These are phyloP conservation scores for Chrysanthemum lavandulifolium DNA, from an alignment of 129 eudicot genomes.

Conservation along the genomic window DNA sequence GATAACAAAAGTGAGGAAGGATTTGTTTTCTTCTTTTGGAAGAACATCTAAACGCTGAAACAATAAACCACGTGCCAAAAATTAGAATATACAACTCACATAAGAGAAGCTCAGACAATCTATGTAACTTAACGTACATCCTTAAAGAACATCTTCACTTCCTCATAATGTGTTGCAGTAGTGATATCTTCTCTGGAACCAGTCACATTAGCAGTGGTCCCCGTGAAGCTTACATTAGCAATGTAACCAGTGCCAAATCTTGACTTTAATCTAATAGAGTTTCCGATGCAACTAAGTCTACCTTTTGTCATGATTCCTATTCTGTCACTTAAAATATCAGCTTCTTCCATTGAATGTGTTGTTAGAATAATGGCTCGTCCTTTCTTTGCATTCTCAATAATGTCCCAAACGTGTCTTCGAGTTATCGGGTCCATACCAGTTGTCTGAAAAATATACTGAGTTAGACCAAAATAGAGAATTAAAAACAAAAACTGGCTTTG, in stretches of 20 bases:
- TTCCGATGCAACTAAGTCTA: conserved; percentile 89
- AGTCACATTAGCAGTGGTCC: conserved; percentile 7
- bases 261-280: conserved; percentile 83
- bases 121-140: conserved; percentile 43
- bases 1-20: conserved; percentile 77
- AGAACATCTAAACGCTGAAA: conserved; percentile 68
- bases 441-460: conserved; percentile 46
- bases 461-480: conserved; percentile 15
- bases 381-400: conserved; percentile 80
- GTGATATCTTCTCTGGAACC: conserved; percentile 16
- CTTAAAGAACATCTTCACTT: conserved; percentile 73
- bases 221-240: conserved; percentile 66
- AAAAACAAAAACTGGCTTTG: not conserved
- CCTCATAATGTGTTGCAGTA: conserved; percentile 36
- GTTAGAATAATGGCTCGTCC: conserved; percentile 88
- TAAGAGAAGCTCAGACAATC: conserved; percentile 1
- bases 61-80: conserved; percentile 14
- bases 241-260: conserved; percentile 91
- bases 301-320: conserved; percentile 98
- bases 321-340: conserved; percentile 87
- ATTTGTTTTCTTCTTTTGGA: conserved; percentile 88
- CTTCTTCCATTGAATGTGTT: conserved; percentile 99
- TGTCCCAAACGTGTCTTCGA: conserved; percentile 97
- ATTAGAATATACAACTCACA: not conserved
- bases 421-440: conserved; percentile 99